These are phyloP conservation scores for Gossypium ekmanianum DNA, from an alignment of 345 rosid species.

Conservation along the genomic window DNA sequence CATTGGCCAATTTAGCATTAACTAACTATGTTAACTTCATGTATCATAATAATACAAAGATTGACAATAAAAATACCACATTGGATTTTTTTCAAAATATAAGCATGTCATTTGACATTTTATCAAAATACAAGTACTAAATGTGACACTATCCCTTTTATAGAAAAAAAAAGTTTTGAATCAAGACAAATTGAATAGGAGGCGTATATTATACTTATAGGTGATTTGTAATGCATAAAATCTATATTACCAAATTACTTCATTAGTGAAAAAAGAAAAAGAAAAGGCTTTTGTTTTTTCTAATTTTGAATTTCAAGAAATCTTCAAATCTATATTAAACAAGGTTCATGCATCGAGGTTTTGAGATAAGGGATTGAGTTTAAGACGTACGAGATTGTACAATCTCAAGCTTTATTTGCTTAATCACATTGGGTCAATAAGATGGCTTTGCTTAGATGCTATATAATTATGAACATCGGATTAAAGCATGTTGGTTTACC, in stretches of 20 bases:
- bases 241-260: neutral
- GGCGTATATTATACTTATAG: neutral
- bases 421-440: neutral
- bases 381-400: neutral
- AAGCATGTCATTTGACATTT: no score
- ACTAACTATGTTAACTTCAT: no score
- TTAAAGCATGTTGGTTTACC: neutral
- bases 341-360: neutral
- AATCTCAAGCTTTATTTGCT: neutral
- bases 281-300: neutral
- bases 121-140: no score
- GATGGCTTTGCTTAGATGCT: neutral
- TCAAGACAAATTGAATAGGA: neutral
- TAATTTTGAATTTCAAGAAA: neutral
- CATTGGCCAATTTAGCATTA: no score
- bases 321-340: neutral
- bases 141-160: no score
- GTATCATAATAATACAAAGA: no score
- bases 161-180: no score
- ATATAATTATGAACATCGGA: neutral
- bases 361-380: slow-evolving; percentile 8
- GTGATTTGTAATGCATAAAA: neutral
- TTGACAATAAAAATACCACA: no score
- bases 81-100: no score
- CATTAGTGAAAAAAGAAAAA: neutral